phyloP scores from a whole-genome alignment of 1,284 basidiomycete species.

The Boletus chippewaensis region DNA sequence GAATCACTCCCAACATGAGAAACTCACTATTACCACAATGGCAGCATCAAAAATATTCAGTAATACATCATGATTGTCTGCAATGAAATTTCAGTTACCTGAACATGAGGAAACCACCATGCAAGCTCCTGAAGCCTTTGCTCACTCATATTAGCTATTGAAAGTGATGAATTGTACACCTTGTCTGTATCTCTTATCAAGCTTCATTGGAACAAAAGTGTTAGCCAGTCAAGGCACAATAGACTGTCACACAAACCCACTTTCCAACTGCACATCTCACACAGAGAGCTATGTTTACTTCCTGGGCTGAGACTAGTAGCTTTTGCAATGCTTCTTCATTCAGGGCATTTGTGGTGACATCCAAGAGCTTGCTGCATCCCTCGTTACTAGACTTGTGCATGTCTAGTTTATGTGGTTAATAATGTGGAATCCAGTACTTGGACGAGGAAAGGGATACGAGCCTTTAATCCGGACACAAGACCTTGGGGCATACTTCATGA shows the following conservation, averaged over 20 bases:
- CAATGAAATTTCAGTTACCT: not conserved
- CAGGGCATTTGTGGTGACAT: not conserved
- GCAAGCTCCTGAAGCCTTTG: not conserved
- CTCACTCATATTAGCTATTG: not conserved
- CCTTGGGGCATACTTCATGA: constrained; percentile 1
- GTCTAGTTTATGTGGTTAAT: not conserved
- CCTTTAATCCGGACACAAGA: not conserved
- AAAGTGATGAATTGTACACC: no score
- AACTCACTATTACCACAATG: no score
- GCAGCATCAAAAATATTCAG: no score
- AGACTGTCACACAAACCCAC: not conserved
- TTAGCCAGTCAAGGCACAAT: not conserved
- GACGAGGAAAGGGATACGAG: not conserved
- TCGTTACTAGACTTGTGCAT: constrained; percentile 2
- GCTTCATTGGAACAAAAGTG: not conserved
- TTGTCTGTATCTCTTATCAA: not conserved
- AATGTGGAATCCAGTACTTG: no score
- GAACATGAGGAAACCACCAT: constrained; percentile 1
- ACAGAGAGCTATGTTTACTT: constrained; percentile 5
- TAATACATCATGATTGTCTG: no score
- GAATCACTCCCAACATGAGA: no score
- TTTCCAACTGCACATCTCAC: not conserved
- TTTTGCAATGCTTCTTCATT: constrained; percentile 4
- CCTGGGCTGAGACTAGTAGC: constrained; percentile 4
- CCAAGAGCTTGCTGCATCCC: not conserved